Base-by-base conservation (phyloP, 495 filamentous ascomycete genomes). In the Talaromyces liani region DNA sequence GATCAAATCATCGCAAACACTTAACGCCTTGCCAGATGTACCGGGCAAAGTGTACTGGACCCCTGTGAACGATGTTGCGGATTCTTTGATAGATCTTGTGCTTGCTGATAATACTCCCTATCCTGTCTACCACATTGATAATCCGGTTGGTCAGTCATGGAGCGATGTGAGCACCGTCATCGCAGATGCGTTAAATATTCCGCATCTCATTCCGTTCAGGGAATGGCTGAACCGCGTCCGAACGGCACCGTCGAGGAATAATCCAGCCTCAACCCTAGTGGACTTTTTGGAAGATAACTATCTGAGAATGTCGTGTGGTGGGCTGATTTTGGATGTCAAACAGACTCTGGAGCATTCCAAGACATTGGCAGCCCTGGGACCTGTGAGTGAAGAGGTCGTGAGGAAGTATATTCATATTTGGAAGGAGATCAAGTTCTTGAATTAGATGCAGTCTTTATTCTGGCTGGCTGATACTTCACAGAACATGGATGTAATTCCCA, bases 251-350 rank as follows among this genome's bases (percentile, higher is more conserved):
- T 34, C 33, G 6, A 34, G 33, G 33, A 34, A 82, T 16, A 85
- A 86, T 57, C 84, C 84, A 0, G 82, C 82, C 0, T 61, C 63
- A 0, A 57, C 55, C 8, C 67, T 83, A 41, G 20, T 77, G 0
- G 82, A 82, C 6, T 86, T 85, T 66, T 61, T 86, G 12, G 81
- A 83, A 10, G 62, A 65, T 9, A 73, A 85, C 39, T 87, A 78
- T 60, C 20, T 75, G 2, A 69, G 78, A 1, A 84, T 86, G 82
- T 78, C 78, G 0, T 85, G 84, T 61, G 80, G 80, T 16, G 82
- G 80, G 0, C 65, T 86, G 1, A n/a, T 84, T 0, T 61, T 86
- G 55, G 79, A 79, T 34, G 75, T 75, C 0, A 65, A 60, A n/a
- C 73, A 74, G 53, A 64, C 70, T 7, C 31, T 60, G 0, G 76